Conservation (phyloP, 2,329 filamentous ascomycete species). For the Monosporascus sp. region DNA sequence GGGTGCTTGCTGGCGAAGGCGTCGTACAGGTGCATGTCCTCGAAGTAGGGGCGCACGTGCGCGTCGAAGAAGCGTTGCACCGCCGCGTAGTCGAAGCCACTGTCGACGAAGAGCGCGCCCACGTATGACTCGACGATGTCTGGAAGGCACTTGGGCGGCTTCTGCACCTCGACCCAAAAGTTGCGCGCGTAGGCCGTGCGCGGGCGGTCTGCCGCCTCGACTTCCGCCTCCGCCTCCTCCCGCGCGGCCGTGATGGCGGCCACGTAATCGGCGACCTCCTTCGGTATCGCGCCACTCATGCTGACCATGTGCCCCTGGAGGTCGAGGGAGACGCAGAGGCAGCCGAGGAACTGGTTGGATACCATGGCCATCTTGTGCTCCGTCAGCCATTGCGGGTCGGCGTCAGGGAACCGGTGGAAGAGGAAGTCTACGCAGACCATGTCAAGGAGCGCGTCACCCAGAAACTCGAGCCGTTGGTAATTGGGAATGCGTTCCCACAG, state of each 20-base stretch:
- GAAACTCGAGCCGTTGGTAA: constrained; percentile 88
- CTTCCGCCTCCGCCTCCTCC: constrained; percentile 31
- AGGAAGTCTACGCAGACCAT: constrained; percentile 68
- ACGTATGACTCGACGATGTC: constrained; percentile 88
- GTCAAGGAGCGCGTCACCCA: constrained; percentile 71
- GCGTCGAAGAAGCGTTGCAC: constrained; percentile 73
- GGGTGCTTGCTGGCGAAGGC: constrained; percentile 83
- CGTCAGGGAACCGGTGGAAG: constrained; percentile 68
- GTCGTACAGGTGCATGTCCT: constrained; percentile 83
- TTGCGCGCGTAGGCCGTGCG: constrained; percentile 45
- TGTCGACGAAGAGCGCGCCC: constrained; percentile 88
- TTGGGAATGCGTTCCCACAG: constrained; percentile 73
- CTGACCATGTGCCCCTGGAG: constrained; percentile 69
- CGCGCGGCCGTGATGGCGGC: constrained; percentile 49
- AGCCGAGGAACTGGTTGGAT: constrained; percentile 88
- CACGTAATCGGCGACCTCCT: constrained; percentile 50
- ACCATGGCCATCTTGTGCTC: constrained; percentile 99
- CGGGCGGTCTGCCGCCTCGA: constrained; percentile 30
- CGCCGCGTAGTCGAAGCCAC: constrained; percentile 66
- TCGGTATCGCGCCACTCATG: constrained; percentile 40
- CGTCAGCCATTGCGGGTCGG: constrained; percentile 92
- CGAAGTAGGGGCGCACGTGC: constrained; percentile 73
- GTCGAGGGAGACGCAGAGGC: constrained; percentile 69
- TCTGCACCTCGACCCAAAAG: constrained; percentile 62
- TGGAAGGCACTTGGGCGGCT: constrained; percentile 69